Evolutionary conservation across 108 stramenopile genomes (phyloP).

Genomic region (Cylindrotheca closterium): DNA sequence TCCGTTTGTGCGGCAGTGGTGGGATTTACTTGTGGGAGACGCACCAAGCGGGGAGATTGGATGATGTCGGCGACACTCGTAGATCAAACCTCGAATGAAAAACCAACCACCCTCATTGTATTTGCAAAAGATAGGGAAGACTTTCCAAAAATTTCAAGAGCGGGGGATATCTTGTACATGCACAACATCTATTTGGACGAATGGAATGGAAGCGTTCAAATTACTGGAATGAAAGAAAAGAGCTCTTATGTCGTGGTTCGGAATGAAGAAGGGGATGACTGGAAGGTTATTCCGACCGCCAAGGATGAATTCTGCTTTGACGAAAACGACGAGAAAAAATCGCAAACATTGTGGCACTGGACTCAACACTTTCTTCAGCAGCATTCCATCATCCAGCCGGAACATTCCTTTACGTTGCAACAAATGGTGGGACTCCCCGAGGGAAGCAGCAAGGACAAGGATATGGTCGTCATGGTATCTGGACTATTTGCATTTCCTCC

Average conservation of each 20-base stretch:
- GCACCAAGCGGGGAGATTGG: constrained; percentile 62
- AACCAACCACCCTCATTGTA: constrained; percentile 42
- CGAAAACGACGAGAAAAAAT: constrained; percentile 14
- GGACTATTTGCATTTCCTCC: constrained; percentile 41
- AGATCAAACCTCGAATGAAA: constrained; percentile 54
- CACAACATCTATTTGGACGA: constrained; percentile 25
- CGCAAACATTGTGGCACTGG: constrained; percentile 68
- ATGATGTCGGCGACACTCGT: constrained; percentile 62
- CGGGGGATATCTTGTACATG: constrained; percentile 69
- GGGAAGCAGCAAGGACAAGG: constrained; percentile 37
- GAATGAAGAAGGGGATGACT: background rate
- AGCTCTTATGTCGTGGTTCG: constrained; percentile 40
- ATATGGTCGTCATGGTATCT: constrained; percentile 71
- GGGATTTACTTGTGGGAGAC: constrained; percentile 51
- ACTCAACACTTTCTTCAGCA: constrained; percentile 45
- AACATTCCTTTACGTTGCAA: constrained; percentile 18
- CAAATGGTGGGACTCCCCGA: constrained; percentile 25
- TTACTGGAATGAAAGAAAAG: constrained; percentile 21
- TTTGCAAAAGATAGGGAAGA: constrained; percentile 50
- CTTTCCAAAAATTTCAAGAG: constrained; percentile 51
- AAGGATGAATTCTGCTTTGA: constrained; percentile 5
- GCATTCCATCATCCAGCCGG: constrained; percentile 49
- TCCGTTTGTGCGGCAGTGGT: constrained; percentile 61
- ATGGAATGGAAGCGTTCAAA: constrained; percentile 35
- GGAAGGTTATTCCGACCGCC: constrained; percentile 18